Evolutionary conservation across 139 green algal genomes (phyloP), one percentile per base, ranked within the genome.

Genomic region (Tetradesmus lagerheimii): DNA sequence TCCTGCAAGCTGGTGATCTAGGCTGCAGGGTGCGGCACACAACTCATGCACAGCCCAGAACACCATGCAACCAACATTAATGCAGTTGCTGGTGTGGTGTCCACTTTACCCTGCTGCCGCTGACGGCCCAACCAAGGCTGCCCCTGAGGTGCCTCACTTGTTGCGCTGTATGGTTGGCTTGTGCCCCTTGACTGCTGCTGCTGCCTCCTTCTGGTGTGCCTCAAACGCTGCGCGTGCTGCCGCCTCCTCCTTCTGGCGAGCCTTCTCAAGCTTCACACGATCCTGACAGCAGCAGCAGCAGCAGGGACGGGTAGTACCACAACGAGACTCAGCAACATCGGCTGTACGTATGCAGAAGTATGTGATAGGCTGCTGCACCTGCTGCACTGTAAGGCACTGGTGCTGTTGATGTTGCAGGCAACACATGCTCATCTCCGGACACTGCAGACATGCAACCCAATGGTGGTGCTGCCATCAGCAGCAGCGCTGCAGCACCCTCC

Each of bases 251-350:
- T 94, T 96, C 35, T 93, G 89, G 9, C 90, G 67, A 41, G 92
- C 89, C 91, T 93, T 96, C 16, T 95, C 91, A 34, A 98, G 92
- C 87, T 98, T 97, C 0, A 74, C 83, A 2, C 86, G 84, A 74
- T 98, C 96, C 88, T 96, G 96, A 34, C 29, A 38, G 34, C 20
- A 38, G 34, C 31, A 80, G 74, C 66, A 77, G 66, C 66, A 77
- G 66, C 66, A 77, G n/a, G n/a, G n/a, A n/a, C n/a, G n/a, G n/a
- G n/a, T n/a, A n/a, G n/a, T n/a, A n/a, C n/a, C n/a, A n/a, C n/a
- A n/a, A n/a, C n/a, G n/a, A n/a, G 29, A 76, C 64, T 37, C 11
- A 38, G 67, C 67, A 78, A 25, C 25, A 78, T 18, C 67, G 37
- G 27, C 23, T 11, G 37, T 3, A 78, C 0, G 0, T 38, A 78